Evolutionary conservation across 208 protist genomes (phyloP).

Genomic region (Wallacemonas rigidus): DNA sequence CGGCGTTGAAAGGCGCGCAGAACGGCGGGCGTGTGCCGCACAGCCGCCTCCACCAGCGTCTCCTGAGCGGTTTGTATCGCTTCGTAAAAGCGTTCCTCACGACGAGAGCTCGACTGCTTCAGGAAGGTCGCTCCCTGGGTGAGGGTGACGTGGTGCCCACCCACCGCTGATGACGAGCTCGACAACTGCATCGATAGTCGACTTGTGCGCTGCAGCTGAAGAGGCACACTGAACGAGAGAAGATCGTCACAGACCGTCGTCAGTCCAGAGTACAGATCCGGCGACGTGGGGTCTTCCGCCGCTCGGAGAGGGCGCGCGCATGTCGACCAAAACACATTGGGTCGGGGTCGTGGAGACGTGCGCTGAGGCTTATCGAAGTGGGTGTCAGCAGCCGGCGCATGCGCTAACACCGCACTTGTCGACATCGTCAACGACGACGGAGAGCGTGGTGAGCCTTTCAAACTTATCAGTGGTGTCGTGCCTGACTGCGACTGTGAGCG

Average conservation of each 20-base stretch:
- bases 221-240: not conserved
- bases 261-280: not conserved
- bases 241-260: constrained; percentile 3
- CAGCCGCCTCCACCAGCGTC: constrained; percentile 37
- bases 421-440: no score
- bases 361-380: no score
- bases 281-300: no score
- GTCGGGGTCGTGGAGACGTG: no score
- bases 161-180: constrained; percentile 55
- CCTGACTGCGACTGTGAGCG: no score
- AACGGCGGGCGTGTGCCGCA: constrained; percentile 35
- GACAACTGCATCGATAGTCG: constrained; percentile 27
- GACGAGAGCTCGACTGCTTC: constrained; percentile 72
- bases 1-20: constrained; percentile 7
- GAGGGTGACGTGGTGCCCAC: constrained; percentile 82
- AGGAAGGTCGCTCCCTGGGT: constrained; percentile 59
- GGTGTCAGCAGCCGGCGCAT: no score
- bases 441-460: no score
- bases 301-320: no score
- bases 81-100: constrained; percentile 84
- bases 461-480: no score
- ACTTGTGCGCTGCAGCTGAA: constrained; percentile 2
- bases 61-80: constrained; percentile 65
- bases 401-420: no score
- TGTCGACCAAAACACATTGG: no score